These are phyloP conservation scores for Styphnolobium japonicum DNA, from an alignment of 306 rosid species.

Conservation along the genomic window DNA sequence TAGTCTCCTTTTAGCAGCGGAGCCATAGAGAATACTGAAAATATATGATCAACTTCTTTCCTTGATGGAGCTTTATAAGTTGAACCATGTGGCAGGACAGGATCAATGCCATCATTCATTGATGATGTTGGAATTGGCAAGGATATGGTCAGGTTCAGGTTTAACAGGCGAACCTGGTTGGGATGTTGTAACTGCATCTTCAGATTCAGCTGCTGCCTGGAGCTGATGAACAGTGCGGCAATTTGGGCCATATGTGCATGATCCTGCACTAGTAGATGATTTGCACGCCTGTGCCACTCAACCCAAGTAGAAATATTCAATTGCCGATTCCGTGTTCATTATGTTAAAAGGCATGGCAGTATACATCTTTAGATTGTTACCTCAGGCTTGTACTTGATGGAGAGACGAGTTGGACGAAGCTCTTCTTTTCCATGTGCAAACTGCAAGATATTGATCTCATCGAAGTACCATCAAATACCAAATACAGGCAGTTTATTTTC, in stretches of 20 bases:
- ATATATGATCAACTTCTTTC: conserved; percentile 46
- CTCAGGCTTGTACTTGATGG: conserved; percentile 46
- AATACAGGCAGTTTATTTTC: not conserved
- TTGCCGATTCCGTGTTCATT: not conserved
- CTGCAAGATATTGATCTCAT: conserved; percentile 41
- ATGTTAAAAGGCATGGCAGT: not conserved
- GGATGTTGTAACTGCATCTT: not conserved
- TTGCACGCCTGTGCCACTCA: conserved; percentile 33
- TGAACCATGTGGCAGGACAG: conserved; percentile 38
- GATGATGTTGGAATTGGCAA: not conserved
- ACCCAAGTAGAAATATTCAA: conserved; percentile 19
- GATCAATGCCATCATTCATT: conserved; percentile 55
- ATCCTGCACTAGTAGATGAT: conserved; percentile 24
- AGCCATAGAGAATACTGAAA: conserved; percentile 22
- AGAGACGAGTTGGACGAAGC: conserved; percentile 34
- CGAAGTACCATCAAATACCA: conserved; percentile 13
- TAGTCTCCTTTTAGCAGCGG: conserved; percentile 35
- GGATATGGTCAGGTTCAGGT: not conserved
- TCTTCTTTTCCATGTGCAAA: conserved; percentile 57
- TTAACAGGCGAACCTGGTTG: conserved; percentile 23
- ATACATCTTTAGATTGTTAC: conserved; percentile 32
- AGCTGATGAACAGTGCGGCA: conserved; percentile 25
- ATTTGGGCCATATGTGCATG: conserved; percentile 20
- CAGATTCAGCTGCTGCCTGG: conserved; percentile 15
- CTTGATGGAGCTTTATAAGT: conserved; percentile 33